A percentile compares a stretch with the other conserved stretches of the same genome.
phyloP scores from a whole-genome alignment of 2,329 filamentous ascomycete species.

The Acrocalymma vagum region DNA sequence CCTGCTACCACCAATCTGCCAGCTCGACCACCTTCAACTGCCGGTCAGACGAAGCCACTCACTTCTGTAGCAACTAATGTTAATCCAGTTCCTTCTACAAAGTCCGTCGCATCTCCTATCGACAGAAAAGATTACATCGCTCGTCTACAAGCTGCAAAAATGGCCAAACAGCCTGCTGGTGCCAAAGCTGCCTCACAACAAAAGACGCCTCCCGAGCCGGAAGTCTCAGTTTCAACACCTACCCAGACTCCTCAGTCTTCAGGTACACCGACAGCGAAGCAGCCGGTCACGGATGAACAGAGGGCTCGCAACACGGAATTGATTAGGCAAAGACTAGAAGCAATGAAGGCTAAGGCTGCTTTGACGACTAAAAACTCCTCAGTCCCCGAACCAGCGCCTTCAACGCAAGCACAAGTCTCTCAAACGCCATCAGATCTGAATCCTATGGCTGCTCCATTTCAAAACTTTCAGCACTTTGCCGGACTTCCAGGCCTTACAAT shows the following conservation, averaged over 20 bases:
- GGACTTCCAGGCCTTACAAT: constrained; percentile 64
- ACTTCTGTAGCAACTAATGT: constrained; percentile 32
- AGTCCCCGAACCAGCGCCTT: constrained; percentile 3
- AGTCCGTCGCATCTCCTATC: constrained; percentile 50
- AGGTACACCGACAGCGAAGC: constrained; percentile 20
- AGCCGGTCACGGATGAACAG: constrained; percentile 44
- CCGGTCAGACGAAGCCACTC: constrained; percentile 16
- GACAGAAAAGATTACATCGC: constrained; percentile 81
- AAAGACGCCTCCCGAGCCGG: constrained; percentile 23
- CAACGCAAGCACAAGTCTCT: background rate
- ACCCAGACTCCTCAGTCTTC: constrained; percentile 20
- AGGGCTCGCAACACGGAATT: constrained; percentile 75
- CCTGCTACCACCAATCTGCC: constrained; percentile 6
- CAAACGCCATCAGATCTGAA: no score
- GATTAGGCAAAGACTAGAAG: constrained; percentile 80
- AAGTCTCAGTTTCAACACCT: constrained; percentile 13
- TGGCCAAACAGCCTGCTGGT: constrained; percentile 58
- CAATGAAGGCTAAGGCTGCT: constrained; percentile 45
- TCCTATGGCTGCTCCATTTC: no score
- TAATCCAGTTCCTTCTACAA: constrained; percentile 12
- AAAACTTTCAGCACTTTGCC: constrained; percentile 31
- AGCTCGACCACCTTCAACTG: constrained; percentile 12
- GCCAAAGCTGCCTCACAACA: constrained; percentile 31
- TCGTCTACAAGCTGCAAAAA: constrained; percentile 76
- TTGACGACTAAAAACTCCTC: constrained; percentile 15